Percentiles rank a stretch among this genome's conserved stretches.
These are phyloP conservation scores for Penicillium bovifimosum DNA, from an alignment of 495 filamentous ascomycete species.

Conservation along the genomic window DNA sequence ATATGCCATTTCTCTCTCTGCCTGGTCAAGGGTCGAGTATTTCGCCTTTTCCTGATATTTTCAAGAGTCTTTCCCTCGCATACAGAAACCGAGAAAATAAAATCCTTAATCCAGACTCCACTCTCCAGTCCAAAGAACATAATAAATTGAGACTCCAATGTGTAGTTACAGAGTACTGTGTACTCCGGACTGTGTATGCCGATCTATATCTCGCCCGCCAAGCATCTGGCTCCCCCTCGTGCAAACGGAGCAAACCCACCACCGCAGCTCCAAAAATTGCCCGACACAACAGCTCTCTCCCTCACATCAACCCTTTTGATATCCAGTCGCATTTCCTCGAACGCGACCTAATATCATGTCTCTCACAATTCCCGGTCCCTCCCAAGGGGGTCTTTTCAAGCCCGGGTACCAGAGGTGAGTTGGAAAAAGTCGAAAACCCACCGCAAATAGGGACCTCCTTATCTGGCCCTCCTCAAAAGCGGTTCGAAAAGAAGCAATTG, in stretches of 20 bases:
- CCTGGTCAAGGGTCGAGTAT: too few relatives aligned
- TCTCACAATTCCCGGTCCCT: constrained; percentile 86
- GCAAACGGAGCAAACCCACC: constrained; percentile 45
- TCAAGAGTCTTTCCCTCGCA: too few relatives aligned
- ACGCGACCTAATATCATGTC: constrained; percentile 63
- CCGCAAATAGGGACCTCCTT: constrained; percentile 29
- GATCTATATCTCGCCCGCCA: too few relatives aligned
- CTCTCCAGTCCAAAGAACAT: too few relatives aligned
- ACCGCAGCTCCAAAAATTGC: constrained; percentile 43
- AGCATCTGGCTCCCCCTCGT: constrained; percentile 33
- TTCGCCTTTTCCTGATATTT: too few relatives aligned
- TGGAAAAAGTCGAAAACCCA: constrained; percentile 17
- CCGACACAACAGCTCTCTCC: constrained; percentile 31
- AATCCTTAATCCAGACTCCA: too few relatives aligned
- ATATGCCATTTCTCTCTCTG: too few relatives aligned
- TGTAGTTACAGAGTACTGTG: too few relatives aligned
- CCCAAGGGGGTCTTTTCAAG: constrained; percentile 92
- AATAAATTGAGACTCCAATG: too few relatives aligned
- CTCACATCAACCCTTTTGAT: constrained; percentile 16
- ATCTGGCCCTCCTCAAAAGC: constrained; percentile 11
- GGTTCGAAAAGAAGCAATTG: constrained; percentile 1
- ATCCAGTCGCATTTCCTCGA: constrained; percentile 22
- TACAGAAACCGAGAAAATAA: too few relatives aligned
- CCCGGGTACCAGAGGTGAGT: constrained; percentile 90
- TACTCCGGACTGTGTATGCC: too few relatives aligned